Evolutionary conservation across 768 basidiomycete species (phyloP).

Genomic region (Russula olivacea): DNA sequence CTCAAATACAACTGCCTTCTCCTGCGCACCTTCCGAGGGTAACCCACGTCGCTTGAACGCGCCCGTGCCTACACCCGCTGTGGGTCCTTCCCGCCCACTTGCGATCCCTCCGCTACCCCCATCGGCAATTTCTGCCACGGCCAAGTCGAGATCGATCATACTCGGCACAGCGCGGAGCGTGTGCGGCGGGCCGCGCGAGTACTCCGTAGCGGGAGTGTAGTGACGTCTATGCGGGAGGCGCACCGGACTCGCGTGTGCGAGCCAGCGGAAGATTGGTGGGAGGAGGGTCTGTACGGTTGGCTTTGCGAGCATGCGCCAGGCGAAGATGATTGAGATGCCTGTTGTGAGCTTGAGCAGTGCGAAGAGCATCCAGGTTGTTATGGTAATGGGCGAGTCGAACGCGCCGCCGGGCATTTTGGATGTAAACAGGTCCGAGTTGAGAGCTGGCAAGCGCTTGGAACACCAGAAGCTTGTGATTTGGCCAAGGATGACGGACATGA

Average conservation of each 20-base stretch:
- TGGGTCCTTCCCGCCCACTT: constrained; percentile 39
- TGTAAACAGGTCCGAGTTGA: constrained; percentile 31
- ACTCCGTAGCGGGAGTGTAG: constrained; percentile 90
- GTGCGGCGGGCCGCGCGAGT: constrained; percentile 59
- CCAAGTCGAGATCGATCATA: constrained; percentile 63
- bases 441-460: constrained; percentile 37
- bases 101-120: constrained; percentile 24
- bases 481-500: constrained; percentile 82
- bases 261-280: constrained; percentile 77
- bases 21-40: not conserved
- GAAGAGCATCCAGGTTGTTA: constrained; percentile 35
- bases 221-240: constrained; percentile 77
- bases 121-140: constrained; percentile 29
- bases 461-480: constrained; percentile 63
- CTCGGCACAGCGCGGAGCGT: constrained; percentile 71
- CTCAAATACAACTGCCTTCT: constrained; percentile 20
- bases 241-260: constrained; percentile 49
- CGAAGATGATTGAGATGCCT: constrained; percentile 77
- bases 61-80: constrained; percentile 35
- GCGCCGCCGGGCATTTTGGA: constrained; percentile 55
- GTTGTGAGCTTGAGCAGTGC: constrained; percentile 36
- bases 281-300: constrained; percentile 63
- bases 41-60: constrained; percentile 23
- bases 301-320: constrained; percentile 87
- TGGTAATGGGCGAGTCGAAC: constrained; percentile 36